Conservation (phyloP, 306 rosid genomes). For the Citrullus mucosospermus region DNA sequence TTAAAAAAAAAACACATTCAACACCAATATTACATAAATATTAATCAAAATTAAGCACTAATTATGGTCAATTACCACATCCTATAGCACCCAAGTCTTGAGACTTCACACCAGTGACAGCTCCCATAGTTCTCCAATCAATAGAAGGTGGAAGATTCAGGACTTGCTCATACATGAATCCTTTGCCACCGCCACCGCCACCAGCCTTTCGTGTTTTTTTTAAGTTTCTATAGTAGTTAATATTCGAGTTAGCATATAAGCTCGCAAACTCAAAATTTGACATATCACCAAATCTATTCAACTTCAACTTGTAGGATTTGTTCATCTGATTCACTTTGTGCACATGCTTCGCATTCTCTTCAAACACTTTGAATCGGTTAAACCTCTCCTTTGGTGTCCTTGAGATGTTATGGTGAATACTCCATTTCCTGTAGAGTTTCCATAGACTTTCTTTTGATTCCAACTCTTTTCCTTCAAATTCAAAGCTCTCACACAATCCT, state of each 20-base stretch:
- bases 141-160: constrained; percentile 13
- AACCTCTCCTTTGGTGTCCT: too few species aligned
- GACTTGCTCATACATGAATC: constrained; percentile 12
- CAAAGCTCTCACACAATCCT: too few species aligned
- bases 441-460: too few species aligned
- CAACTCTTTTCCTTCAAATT: too few species aligned
- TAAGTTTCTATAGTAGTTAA: constrained; percentile 12
- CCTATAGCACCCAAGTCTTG: too few species aligned
- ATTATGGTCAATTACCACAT: too few species aligned
- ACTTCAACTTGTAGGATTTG: constrained; percentile 31
- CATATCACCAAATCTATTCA: constrained; percentile 36
- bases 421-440: too few species aligned
- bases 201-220: neutral
- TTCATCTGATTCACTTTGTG: constrained; percentile 29
- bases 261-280: constrained; percentile 24
- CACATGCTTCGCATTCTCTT: constrained; percentile 24
- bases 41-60: too few species aligned
- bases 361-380: constrained; percentile 32
- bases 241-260: constrained; percentile 19
- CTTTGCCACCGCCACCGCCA: too few species aligned
- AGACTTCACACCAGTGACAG: constrained; percentile 21
- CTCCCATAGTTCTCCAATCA: constrained; percentile 39
- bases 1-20: too few species aligned
- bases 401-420: too few species aligned
- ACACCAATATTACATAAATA: too few species aligned